phyloP scores from a whole-genome alignment of 2,329 filamentous ascomycete genomes.

The Beauveria medogensis region DNA sequence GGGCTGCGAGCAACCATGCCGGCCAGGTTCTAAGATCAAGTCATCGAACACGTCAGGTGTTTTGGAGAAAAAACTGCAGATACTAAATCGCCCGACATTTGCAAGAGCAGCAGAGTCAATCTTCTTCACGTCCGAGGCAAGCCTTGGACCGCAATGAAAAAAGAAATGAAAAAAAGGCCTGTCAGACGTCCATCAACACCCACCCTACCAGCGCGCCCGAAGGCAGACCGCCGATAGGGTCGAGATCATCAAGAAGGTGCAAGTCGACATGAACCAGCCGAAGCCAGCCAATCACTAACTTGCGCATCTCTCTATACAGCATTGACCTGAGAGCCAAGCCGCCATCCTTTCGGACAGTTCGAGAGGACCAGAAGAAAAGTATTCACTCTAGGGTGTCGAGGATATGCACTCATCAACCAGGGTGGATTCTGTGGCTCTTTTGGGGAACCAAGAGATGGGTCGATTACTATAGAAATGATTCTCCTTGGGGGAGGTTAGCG shows the following conservation, averaged over 20 bases:
- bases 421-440: constrained; percentile 89
- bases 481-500: constrained; percentile 39
- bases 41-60: no score
- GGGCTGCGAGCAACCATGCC: no score
- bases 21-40: rapidly evolving
- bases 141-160: constrained; percentile 48
- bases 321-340: constrained; percentile 25
- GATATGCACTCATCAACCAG: constrained; percentile 89
- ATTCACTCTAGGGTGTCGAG: constrained; percentile 87
- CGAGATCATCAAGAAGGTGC: constrained; percentile 71
- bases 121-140: constrained; percentile 45
- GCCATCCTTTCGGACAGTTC: constrained; percentile 55
- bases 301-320: constrained; percentile 64
- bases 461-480: constrained; percentile 99
- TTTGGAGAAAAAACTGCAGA: no score
- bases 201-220: constrained; percentile 71
- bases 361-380: constrained; percentile 47
- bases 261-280: constrained; percentile 9
- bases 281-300: constrained; percentile 33
- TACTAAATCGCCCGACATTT: no score
- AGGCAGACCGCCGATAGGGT: constrained; percentile 64
- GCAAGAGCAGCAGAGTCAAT: constrained; percentile 16
- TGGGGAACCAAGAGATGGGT: constrained; percentile 84
- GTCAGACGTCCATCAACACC: constrained; percentile 87
- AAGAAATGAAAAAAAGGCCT: constrained; percentile 45